Evolutionary conservation across 768 basidiomycete species (phyloP), one percentile per base, ranked within the genome.

Genomic region (Clavaria fumosa): DNA sequence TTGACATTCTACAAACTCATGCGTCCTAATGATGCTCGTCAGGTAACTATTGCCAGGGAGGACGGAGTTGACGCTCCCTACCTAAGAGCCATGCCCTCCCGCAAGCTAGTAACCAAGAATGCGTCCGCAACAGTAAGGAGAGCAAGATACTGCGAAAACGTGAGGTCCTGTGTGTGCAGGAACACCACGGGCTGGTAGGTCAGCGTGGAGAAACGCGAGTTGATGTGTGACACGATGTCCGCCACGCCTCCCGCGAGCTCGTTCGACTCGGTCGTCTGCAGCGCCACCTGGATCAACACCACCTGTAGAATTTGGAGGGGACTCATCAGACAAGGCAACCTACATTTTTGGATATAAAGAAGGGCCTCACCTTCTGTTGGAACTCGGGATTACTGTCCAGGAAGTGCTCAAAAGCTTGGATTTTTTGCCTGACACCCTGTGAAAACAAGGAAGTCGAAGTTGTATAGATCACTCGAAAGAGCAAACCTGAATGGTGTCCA

Each of bases 111-210:
- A 15, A 85, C 78, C 45, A 88, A 61, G 57, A 90, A 89, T 27
- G 79, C 82, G 53, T 89, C 86, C 3, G 81, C 86, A 4, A 82
- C 75, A 7, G 67, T 84, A 41, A 89, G 57, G 24, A 90, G 59
- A 5, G 80, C 85, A 15, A 90, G 64, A 51, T 90, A 90, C 50
- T 88, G 84, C 46, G 68, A 74, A 53, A 89, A 89, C 14, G 81
- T 86, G 40, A 88, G 57, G 45, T 86, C 85, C 44, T 80, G 75
- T 0, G 79, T 85, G 50, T 86, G 81, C 34, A 89, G 57, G 59
- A 89, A 86, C 19, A 88, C 78, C 32, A 88, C 69, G 7, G 86
- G 86, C 47, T 86, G 85, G 52, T 86, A 89, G 0, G 85, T 88
- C 36, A 89, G 63, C 2, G 76, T 82, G 11, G 80, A 83, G 61